Conservation (phyloP, 805 yeast genomes). For the Vanderwaltozyma tropicalis region DNA sequence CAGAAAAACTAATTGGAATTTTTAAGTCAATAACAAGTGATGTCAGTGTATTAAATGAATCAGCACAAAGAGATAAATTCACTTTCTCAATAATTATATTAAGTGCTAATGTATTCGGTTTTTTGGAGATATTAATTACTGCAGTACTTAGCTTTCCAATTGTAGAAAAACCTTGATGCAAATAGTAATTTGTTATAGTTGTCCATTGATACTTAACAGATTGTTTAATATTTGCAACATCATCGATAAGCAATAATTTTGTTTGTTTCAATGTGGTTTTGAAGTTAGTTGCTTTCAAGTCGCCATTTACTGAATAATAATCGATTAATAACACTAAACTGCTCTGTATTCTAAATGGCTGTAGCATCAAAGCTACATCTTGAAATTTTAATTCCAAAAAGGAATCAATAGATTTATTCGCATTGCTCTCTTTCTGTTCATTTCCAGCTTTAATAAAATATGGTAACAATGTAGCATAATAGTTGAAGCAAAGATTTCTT, state of each 20-base stretch:
- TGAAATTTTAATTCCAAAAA: slow-evolving; percentile 23
- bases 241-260: slow-evolving; percentile 55
- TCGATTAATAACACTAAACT: slow-evolving; percentile 44
- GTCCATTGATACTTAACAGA: slow-evolving; percentile 1
- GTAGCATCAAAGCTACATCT: slow-evolving; percentile 51
- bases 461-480: slow-evolving; percentile 49
- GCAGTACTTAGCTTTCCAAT: slow-evolving; percentile 14
- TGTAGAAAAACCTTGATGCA: slow-evolving; percentile 21
- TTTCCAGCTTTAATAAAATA: background rate
- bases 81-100: background rate
- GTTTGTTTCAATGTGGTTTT: slow-evolving; percentile 33
- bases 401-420: background rate
- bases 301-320: slow-evolving; percentile 7
- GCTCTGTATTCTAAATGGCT: slow-evolving; percentile 55
- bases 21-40: slow-evolving; percentile 65
- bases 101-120: background rate
- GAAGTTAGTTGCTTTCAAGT: background rate
- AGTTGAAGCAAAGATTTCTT: slow-evolving; percentile 41
- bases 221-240: slow-evolving; percentile 29
- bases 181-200: slow-evolving; percentile 11
- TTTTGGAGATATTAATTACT: no score
- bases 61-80: slow-evolving; percentile 60
- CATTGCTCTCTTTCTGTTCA: background rate
- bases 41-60: slow-evolving; percentile 62
- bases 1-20: slow-evolving; percentile 49